Evolutionary conservation across 1,284 basidiomycete genomes (phyloP).

Genomic region (Thelephora terrestris): DNA sequence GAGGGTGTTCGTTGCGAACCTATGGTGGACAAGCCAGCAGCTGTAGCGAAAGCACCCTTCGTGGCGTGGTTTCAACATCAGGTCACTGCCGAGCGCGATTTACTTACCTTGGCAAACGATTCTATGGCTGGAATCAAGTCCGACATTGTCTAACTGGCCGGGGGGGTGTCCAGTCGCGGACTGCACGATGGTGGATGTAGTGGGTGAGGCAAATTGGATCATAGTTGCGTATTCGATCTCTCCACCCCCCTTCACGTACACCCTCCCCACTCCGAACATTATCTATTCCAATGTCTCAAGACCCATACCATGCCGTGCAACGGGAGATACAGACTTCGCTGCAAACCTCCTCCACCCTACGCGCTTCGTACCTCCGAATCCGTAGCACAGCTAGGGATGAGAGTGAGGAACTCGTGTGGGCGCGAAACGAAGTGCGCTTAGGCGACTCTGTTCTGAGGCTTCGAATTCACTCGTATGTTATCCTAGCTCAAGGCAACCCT

Average conservation of each 20-base stretch:
- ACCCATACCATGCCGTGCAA: slow-evolving; percentile 76
- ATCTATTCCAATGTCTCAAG: slow-evolving; percentile 46
- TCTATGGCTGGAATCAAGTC: not conserved
- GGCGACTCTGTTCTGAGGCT: slow-evolving; percentile 1
- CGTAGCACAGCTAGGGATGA: slow-evolving; percentile 56
- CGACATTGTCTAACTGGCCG: not conserved
- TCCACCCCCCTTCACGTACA: not conserved
- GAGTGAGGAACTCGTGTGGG: slow-evolving; percentile 66
- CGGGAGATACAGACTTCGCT: slow-evolving; percentile 65
- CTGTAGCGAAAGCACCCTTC: slow-evolving; percentile 60
- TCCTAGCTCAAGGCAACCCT: slow-evolving; percentile 66
- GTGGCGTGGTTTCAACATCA: not conserved
- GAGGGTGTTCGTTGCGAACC: slow-evolving; percentile 30
- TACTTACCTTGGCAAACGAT: not conserved
- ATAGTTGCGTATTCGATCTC: not conserved
- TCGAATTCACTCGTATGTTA: not conserved
- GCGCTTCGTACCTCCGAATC: slow-evolving; percentile 69
- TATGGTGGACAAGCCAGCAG: slow-evolving; percentile 55
- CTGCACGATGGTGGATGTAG: not conserved
- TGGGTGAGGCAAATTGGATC: not conserved
- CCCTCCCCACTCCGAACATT: not conserved
- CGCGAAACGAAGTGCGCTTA: slow-evolving; percentile 51
- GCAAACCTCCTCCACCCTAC: slow-evolving; percentile 57
- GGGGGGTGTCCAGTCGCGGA: not conserved
- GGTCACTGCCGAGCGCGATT: not conserved